Base-by-base conservation (phyloP, 1,284 basidiomycete genomes). In the Microbotryum violaceum region DNA sequence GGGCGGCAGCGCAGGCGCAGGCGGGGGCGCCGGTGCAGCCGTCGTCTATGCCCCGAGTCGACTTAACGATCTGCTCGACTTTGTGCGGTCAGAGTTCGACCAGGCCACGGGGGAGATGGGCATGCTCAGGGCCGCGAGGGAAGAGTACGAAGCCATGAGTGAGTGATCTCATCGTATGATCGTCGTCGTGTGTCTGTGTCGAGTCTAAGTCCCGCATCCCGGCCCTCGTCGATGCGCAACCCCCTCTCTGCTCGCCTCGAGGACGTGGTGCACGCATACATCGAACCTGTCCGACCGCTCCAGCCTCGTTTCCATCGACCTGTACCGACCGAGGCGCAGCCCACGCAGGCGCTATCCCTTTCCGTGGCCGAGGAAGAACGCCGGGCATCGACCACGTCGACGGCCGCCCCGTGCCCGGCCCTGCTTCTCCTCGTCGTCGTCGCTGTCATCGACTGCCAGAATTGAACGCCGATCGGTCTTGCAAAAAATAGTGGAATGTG, bases 51-150 rank as follows among this genome's bases (percentile, higher is more conserved):
- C 57, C 53, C 7, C 54, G 57, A 31, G 53, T 59, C 46, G 89
- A 52, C 79, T 96, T 67, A 83, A 83, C 63, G 90, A 93, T 63
- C 82, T 86, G 44, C 84, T 97, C 68, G 91, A 94, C 57, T 80
- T 82, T 64, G 86, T 96, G 73, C 83, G 87, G 68, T 83, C 85
- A 59, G 93, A 97, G 78, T 93, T 91, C 72, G 92, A 96, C 63
- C 78, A 79, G 56, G 78, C 93, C 63, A 79, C 83, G 18, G 79
- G 82, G 63, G 91, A 96, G 74, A 79, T 87, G 56, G 79, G 77
- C 23, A 73, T 82, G 31, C 80, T 89, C 72, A 84, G 89, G 66
- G 80, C 78, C 44, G 89, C 94, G 77, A 79, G 89, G 60, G 92
- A 96, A 72, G 92, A 97, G 65, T 89, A 87, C 75, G 92, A 97